These are phyloP conservation scores for Colletotrichum eleusines DNA, from an alignment of 2,329 filamentous ascomycete genomes.

Conservation along the genomic window DNA sequence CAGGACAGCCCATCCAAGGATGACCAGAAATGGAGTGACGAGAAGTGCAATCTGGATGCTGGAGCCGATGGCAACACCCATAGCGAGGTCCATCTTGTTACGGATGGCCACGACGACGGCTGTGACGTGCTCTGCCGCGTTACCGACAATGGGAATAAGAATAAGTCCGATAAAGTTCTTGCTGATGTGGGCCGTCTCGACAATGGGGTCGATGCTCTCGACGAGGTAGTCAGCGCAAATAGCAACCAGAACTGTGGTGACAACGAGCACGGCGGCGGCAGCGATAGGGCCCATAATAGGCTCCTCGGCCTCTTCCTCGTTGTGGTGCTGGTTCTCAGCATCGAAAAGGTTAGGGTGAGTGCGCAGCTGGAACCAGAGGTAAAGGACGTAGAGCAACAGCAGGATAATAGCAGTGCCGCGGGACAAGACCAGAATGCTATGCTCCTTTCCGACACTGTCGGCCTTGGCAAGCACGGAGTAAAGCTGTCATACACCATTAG, in stretches of 20 bases:
- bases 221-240: constrained; percentile 84
- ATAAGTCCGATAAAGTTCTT: constrained; percentile 86
- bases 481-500: constrained; percentile 57
- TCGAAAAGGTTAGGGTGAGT: constrained; percentile 82
- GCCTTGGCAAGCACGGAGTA: constrained; percentile 71
- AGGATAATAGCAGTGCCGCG: constrained; percentile 82
- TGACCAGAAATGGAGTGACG: constrained; percentile 83
- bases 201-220: constrained; percentile 79
- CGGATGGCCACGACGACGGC: constrained; percentile 83
- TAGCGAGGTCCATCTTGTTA: constrained; percentile 80
- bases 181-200: constrained; percentile 77
- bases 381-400: constrained; percentile 79
- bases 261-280: constrained; percentile 74
- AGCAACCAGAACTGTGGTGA: constrained; percentile 77
- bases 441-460: constrained; percentile 56
- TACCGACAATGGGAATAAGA: constrained; percentile 82
- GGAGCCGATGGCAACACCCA: constrained; percentile 85
- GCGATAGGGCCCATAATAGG: constrained; percentile 72
- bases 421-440: constrained; percentile 77
- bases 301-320: constrained; percentile 55
- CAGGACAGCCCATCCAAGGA: constrained; percentile 83
- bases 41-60: constrained; percentile 87
- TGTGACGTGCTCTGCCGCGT: constrained; percentile 85
- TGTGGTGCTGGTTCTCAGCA: constrained; percentile 55
- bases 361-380: constrained; percentile 81